phyloP scores from a whole-genome alignment of 345 rosid species.

The Eucalyptus globulus region DNA sequence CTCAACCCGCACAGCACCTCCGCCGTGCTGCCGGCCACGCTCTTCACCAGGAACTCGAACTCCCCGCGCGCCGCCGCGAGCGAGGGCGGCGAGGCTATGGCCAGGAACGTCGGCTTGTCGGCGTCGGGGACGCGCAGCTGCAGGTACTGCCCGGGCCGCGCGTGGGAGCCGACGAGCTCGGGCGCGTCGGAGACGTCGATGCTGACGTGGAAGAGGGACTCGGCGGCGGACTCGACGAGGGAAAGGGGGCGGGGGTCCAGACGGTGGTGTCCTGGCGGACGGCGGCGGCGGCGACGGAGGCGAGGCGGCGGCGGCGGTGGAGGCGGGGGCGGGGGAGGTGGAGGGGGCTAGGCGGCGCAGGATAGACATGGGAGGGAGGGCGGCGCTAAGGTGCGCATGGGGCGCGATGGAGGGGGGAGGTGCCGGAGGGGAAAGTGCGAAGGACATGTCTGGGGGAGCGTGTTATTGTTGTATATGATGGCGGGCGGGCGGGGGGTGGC shows the following conservation, averaged over 20 bases:
- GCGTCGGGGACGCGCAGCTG: slow-evolving; percentile 70
- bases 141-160: slow-evolving; percentile 76
- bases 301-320: slow-evolving; percentile 22
- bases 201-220: slow-evolving; percentile 73
- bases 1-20: slow-evolving; percentile 71
- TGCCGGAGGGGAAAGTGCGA: not conserved
- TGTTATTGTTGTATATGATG: not conserved
- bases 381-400: slow-evolving; percentile 17
- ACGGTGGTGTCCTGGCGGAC: slow-evolving; percentile 63
- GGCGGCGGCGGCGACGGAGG: slow-evolving; percentile 39
- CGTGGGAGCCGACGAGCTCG: slow-evolving; percentile 55
- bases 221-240: slow-evolving; percentile 49
- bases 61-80: slow-evolving; percentile 40
- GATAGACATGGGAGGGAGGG: slow-evolving; percentile 59
- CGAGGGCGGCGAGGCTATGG: slow-evolving; percentile 83
- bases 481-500: not conserved
- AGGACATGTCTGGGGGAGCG: not conserved
- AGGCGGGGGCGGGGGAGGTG: slow-evolving; percentile 4
- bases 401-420: not conserved
- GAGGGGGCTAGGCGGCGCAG: slow-evolving; percentile 35
- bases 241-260: slow-evolving; percentile 76
- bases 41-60: slow-evolving; percentile 83
- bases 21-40: slow-evolving; percentile 80
- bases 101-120: slow-evolving; percentile 65
- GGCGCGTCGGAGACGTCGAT: slow-evolving; percentile 71